These are phyloP conservation scores for Penicillium sclerotiorum DNA, from an alignment of 2,329 filamentous ascomycete genomes.

Conservation along the genomic window DNA sequence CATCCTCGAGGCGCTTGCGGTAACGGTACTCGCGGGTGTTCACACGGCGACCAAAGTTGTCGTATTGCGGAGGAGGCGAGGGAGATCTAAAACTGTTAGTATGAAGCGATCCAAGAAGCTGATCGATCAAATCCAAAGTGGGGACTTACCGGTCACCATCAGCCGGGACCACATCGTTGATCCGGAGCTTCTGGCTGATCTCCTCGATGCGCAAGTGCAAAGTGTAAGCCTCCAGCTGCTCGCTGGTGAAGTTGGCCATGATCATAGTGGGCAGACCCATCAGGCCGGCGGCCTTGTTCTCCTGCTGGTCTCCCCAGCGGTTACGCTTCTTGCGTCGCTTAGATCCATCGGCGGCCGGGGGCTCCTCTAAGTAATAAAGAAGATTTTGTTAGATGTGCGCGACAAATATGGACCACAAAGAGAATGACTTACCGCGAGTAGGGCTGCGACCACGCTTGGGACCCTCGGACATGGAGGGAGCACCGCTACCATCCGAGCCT, in stretches of 20 bases:
- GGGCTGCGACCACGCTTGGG: slow-evolving; percentile 92
- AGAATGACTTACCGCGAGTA: slow-evolving; percentile 68
- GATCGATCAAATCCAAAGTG: not conserved
- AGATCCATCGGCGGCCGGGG: slow-evolving; percentile 68
- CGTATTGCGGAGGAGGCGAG: slow-evolving; percentile 94
- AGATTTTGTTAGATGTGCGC: slow-evolving; percentile 28
- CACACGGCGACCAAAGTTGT: slow-evolving; percentile 98
- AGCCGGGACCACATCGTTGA: slow-evolving; percentile 96
- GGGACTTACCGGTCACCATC: slow-evolving; percentile 86
- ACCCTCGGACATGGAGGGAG: slow-evolving; percentile 51
- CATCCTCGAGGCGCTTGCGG: slow-evolving; percentile 95
- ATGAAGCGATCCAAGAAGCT: not conserved
- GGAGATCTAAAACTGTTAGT: slow-evolving; percentile 69
- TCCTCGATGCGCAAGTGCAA: slow-evolving; percentile 97
- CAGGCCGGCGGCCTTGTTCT: slow-evolving; percentile 97
- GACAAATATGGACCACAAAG: not conserved
- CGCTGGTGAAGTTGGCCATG: slow-evolving; percentile 95
- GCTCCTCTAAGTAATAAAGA: slow-evolving; percentile 39
- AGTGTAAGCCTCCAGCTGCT: slow-evolving; percentile 96
- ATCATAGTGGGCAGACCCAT: slow-evolving; percentile 98
- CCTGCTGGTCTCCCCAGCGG: slow-evolving; percentile 93
- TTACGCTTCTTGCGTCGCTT: slow-evolving; percentile 97
- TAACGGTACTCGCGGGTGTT: slow-evolving; percentile 99
- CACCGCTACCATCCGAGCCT: slow-evolving; percentile 48
- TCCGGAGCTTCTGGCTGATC: slow-evolving; percentile 98